Evolutionary conservation across 805 yeast genomes (phyloP).

Genomic region (Ogataea angusta): DNA sequence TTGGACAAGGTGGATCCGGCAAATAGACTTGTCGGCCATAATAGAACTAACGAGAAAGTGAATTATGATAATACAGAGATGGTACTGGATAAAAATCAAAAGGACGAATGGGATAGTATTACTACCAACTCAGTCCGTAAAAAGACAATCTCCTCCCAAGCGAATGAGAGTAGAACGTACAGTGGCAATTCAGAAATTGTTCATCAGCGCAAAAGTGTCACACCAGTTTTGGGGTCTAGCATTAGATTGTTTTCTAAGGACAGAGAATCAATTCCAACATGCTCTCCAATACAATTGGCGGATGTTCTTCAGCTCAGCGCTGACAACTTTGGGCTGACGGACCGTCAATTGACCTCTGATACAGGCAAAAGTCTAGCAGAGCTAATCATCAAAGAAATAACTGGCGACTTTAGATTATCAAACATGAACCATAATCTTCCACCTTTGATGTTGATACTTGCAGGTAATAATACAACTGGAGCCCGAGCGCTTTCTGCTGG

Average conservation of each 20-base stretch:
- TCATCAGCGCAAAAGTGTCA: conserved; percentile 17
- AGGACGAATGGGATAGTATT: conserved; percentile 53
- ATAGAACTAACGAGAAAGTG: conserved; percentile 45
- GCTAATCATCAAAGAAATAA: conserved; percentile 57
- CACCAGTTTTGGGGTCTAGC: conserved; percentile 12
- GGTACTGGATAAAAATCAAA: conserved; percentile 49
- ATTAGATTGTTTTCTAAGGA: conserved; percentile 17
- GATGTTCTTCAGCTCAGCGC: conserved; percentile 65
- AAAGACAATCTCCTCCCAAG: conserved; percentile 6
- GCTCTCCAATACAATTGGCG: conserved; percentile 74
- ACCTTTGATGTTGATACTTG: conserved; percentile 67
- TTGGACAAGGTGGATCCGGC: conserved; percentile 59
- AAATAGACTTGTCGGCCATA: conserved; percentile 71
- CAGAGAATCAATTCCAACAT: conserved; percentile 46
- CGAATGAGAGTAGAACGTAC: conserved; percentile 21
- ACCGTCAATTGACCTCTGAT: conserved; percentile 52
- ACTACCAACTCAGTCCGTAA: conserved; percentile 17
- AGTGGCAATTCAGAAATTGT: conserved; percentile 18
- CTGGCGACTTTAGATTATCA: conserved; percentile 66
- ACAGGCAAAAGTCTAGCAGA: conserved; percentile 65
- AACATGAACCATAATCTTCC: conserved; percentile 72
- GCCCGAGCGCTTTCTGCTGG: conserved; percentile 75
- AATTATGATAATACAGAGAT: conserved; percentile 72
- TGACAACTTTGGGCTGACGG: conserved; percentile 50
- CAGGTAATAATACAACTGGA: conserved; percentile 76